These are phyloP conservation scores for Bipolaris cookei DNA, from an alignment of 2,329 filamentous ascomycete species.

Conservation along the genomic window DNA sequence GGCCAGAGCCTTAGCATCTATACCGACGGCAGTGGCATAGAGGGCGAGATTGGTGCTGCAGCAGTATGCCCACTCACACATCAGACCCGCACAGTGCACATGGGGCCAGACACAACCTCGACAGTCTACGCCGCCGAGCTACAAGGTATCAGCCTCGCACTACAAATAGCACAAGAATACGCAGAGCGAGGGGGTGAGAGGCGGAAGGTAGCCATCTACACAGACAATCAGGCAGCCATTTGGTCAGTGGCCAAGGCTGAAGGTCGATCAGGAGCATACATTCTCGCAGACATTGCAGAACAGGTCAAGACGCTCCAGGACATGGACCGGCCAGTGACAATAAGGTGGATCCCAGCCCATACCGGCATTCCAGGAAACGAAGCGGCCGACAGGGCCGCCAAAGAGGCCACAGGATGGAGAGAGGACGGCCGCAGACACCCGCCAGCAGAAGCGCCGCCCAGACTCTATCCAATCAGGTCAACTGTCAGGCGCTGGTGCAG, in stretches of 20 bases:
- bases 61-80: slow-evolving; percentile 23
- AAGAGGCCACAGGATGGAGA: slow-evolving; percentile 28
- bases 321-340: background rate
- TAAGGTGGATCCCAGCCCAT: slow-evolving; percentile 3
- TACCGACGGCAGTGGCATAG: slow-evolving; percentile 28
- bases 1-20: slow-evolving; percentile 26
- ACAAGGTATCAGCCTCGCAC: slow-evolving; percentile 27
- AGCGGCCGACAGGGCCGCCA: background rate
- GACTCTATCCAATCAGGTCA: slow-evolving; percentile 7
- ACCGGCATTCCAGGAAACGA: background rate
- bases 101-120: slow-evolving; percentile 15
- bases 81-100: slow-evolving; percentile 18
- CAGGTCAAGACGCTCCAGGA: slow-evolving; percentile 17
- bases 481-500: slow-evolving; percentile 18
- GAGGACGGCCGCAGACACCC: slow-evolving; percentile 9
- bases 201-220: slow-evolving; percentile 22
- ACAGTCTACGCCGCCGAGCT: slow-evolving; percentile 25
- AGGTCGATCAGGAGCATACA: slow-evolving; percentile 11
- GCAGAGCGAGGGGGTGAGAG: slow-evolving; percentile 10
- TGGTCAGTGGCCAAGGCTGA: slow-evolving; percentile 17
- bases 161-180: slow-evolving; percentile 25
- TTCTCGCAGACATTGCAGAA: slow-evolving; percentile 22
- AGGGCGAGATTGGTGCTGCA: slow-evolving; percentile 19
- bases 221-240: slow-evolving; percentile 27
- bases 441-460: slow-evolving; percentile 17